Percentiles rank a stretch among this genome's conserved stretches.
Evolutionary conservation across 495 filamentous ascomycete genomes (phyloP).

Genomic region (Podospora comata): DNA sequence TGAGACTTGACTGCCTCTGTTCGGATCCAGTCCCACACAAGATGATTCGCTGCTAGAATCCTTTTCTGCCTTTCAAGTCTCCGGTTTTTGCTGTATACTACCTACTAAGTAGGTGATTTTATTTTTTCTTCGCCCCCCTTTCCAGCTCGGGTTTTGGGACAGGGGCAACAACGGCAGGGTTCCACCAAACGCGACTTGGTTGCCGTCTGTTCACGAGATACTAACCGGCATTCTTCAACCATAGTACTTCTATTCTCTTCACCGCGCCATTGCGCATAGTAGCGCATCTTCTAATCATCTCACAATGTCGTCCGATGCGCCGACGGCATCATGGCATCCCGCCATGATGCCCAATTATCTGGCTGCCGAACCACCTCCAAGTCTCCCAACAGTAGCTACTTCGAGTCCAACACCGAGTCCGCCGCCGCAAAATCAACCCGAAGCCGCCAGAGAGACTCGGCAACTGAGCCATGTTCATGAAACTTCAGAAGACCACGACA

Average conservation of each 20-base stretch:
- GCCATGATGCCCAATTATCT: slow-evolving; percentile 54
- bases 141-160: slow-evolving; percentile 11
- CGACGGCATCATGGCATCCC: slow-evolving; percentile 53
- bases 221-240: slow-evolving; percentile 9
- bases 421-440: not conserved
- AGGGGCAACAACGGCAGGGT: slow-evolving; percentile 13
- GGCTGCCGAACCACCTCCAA: slow-evolving; percentile 25
- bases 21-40: slow-evolving; percentile 13
- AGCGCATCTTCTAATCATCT: slow-evolving; percentile 34
- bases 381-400: slow-evolving; percentile 2
- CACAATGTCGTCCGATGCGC: slow-evolving; percentile 41
- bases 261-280: slow-evolving; percentile 20
- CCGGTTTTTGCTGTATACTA: slow-evolving; percentile 22
- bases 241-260: slow-evolving; percentile 35
- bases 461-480: not conserved
- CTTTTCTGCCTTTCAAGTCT: slow-evolving; percentile 9
- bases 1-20: not conserved
- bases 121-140: slow-evolving; percentile 8
- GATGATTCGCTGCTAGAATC: slow-evolving; percentile 22
- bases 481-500: slow-evolving; percentile 6
- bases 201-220: slow-evolving; percentile 5
- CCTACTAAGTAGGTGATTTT: slow-evolving; percentile 18
- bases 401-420: slow-evolving; percentile 3
- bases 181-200: slow-evolving; percentile 16
- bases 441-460: not conserved